A percentile compares a stretch with the other conserved stretches of the same genome.
These are phyloP conservation scores for Globisporangium solare DNA, from an alignment of 352 stramenopile genomes.

Conservation along the genomic window DNA sequence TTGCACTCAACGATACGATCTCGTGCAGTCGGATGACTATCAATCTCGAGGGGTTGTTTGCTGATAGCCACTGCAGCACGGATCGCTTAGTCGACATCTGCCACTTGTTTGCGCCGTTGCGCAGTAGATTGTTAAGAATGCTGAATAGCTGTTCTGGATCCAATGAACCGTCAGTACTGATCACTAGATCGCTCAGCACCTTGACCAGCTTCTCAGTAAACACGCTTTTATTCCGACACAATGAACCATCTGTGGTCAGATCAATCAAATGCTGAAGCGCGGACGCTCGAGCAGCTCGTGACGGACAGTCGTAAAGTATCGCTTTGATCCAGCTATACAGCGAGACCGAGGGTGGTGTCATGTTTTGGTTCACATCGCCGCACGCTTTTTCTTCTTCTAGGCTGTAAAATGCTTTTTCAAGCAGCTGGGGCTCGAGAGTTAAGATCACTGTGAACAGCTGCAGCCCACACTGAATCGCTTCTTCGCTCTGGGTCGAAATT, in stretches of 20 bases:
- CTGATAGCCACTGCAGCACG: slow-evolving; percentile 7
- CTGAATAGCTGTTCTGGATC: slow-evolving; percentile 6
- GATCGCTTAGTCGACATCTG: neutral
- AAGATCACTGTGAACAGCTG: slow-evolving; percentile 7
- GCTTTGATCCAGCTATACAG: slow-evolving; percentile 2
- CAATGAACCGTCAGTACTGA: neutral
- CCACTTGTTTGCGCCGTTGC: neutral
- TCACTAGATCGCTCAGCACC: slow-evolving; percentile 9
- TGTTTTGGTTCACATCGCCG: neutral
- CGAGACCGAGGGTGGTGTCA: too few relatives aligned
- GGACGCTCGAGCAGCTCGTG: neutral
- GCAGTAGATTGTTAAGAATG: slow-evolving; percentile 7
- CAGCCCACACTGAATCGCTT: slow-evolving; percentile 10
- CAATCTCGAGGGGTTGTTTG: neutral
- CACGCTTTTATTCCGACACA: slow-evolving; percentile 1
- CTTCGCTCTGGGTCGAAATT: slow-evolving; percentile 14
- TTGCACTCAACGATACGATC: neutral
- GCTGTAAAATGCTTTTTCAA: neutral
- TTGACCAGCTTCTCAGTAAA: slow-evolving; percentile 25
- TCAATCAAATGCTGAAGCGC: neutral
- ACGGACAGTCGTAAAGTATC: slow-evolving; percentile 8
- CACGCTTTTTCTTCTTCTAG: neutral
- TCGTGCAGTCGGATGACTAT: neutral
- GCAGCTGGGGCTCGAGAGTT: neutral
- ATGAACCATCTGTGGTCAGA: neutral